A percentile compares a stretch with the other conserved stretches of the same genome.
Conservation (phyloP, 192 early-diverging fungal genomes). For the Glomus cerebriforme region DNA sequence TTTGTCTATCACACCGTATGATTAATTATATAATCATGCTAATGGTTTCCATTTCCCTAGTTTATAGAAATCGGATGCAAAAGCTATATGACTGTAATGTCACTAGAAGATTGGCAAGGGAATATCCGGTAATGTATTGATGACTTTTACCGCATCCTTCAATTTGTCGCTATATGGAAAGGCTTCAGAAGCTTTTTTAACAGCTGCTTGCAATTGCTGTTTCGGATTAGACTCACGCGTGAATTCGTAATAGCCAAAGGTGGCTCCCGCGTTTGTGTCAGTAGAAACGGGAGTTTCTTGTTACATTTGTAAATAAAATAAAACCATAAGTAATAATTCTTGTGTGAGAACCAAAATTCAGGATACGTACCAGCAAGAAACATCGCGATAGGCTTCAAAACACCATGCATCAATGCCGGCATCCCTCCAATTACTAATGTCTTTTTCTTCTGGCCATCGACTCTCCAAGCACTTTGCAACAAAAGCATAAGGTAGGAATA, state of each 20-base stretch:
- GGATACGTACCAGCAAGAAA: slow-evolving; percentile 19
- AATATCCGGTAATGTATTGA: too few species aligned
- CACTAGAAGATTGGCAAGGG: too few species aligned
- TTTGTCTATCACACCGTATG: too few species aligned
- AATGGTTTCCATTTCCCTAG: too few species aligned
- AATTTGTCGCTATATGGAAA: too few species aligned
- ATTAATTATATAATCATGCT: too few species aligned
- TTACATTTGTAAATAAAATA: background rate
- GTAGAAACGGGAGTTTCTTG: slow-evolving; percentile 22
- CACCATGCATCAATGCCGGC: slow-evolving; percentile 29
- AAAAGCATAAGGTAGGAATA: slow-evolving; percentile 29
- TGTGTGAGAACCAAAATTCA: background rate
- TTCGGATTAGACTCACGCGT: background rate
- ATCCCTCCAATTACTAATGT: slow-evolving; percentile 13
- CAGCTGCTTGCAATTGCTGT: background rate
- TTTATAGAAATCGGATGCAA: too few species aligned
- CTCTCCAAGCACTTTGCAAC: slow-evolving; percentile 7
- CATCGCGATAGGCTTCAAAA: slow-evolving; percentile 24
- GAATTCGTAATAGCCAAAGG: too few species aligned
- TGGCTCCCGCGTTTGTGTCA: background rate
- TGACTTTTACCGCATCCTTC: too few species aligned
- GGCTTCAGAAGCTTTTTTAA: too few species aligned
- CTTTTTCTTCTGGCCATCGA: slow-evolving; percentile 7
- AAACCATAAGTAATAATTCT: background rate
- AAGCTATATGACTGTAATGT: too few species aligned